Percentiles rank a stretch among this genome's conserved stretches.
Evolutionary conservation across 2,329 filamentous ascomycete genomes (phyloP).

Genomic region (Colletotrichum tofieldiae): DNA sequence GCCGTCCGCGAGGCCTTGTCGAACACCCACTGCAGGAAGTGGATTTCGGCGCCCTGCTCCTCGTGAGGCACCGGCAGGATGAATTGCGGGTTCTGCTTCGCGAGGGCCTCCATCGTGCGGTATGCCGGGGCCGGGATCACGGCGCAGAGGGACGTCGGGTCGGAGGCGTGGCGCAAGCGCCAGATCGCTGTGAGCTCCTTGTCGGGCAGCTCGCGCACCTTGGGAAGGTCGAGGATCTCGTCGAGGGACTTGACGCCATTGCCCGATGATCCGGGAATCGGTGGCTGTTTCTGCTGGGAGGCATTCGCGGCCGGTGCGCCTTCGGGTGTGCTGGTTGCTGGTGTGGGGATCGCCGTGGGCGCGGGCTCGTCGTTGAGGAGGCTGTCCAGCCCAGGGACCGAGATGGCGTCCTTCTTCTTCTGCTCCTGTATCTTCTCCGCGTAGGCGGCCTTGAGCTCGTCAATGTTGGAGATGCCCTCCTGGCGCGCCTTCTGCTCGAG

Average conservation of each 20-base stretch:
- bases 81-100: conserved; percentile 86
- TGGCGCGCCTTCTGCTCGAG: conserved; percentile 85
- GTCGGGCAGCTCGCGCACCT: conserved; percentile 79
- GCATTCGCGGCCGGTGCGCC: background rate
- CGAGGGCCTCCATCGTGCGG: conserved; percentile 77
- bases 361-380: conserved; percentile 47
- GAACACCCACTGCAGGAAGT: conserved; percentile 97
- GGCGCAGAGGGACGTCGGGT: conserved; percentile 85
- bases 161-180: conserved; percentile 86
- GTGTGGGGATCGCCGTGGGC: conserved; percentile 47
- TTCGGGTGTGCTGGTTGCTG: conserved; percentile 19
- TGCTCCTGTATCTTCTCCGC: conserved; percentile 84
- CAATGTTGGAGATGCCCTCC: conserved; percentile 79
- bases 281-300: background rate
- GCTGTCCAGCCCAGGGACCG: conserved; percentile 54
- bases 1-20: conserved; percentile 75
- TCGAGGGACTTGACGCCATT: conserved; percentile 62
- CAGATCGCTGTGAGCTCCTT: conserved; percentile 91
- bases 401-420: conserved; percentile 76
- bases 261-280: conserved; percentile 47
- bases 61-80: conserved; percentile 86
- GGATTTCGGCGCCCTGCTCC: conserved; percentile 85
- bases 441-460: conserved; percentile 86
- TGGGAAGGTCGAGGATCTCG: conserved; percentile 81
- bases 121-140: conserved; percentile 84